phyloP scores from a whole-genome alignment of 306 rosid genomes.

The Datisca glomerata region DNA sequence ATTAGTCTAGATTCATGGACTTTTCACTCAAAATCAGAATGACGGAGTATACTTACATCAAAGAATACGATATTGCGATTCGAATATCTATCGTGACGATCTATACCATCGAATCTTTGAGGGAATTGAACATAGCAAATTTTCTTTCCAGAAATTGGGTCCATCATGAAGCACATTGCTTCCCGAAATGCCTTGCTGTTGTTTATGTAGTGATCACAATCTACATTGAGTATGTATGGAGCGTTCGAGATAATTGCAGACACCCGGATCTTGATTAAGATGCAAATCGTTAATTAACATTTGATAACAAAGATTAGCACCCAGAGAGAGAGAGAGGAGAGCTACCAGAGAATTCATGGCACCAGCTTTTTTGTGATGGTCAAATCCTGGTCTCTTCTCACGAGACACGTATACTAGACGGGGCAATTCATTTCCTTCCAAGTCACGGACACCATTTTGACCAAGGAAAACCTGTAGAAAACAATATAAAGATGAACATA shows the following conservation, averaged over 20 bases:
- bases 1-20: constrained; percentile 7
- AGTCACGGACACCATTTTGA: constrained; percentile 74
- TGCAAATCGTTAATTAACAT: background rate
- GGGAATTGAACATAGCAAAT: constrained; percentile 89
- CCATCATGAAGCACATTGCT: constrained; percentile 98
- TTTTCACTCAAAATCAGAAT: background rate
- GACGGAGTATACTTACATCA: constrained; percentile 44
- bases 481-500: background rate
- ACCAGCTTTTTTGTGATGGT: constrained; percentile 92
- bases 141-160: constrained; percentile 74
- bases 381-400: constrained; percentile 91
- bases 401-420: constrained; percentile 84
- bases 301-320: constrained; percentile 1
- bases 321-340: constrained; percentile 5
- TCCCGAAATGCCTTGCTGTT: constrained; percentile 91
- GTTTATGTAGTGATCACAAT: constrained; percentile 95
- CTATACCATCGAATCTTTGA: constrained; percentile 92
- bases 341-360: constrained; percentile 87
- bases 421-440: constrained; percentile 74
- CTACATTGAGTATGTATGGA: constrained; percentile 77
- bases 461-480: constrained; percentile 81
- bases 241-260: constrained; percentile 88
- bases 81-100: constrained; percentile 84
- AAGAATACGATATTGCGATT: constrained; percentile 89
- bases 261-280: constrained; percentile 51